A percentile compares a stretch with the other conserved stretches of the same genome.
Evolutionary conservation across 2,329 filamentous ascomycete genomes (phyloP).

Genomic region (Diplodia scrobiculata): DNA sequence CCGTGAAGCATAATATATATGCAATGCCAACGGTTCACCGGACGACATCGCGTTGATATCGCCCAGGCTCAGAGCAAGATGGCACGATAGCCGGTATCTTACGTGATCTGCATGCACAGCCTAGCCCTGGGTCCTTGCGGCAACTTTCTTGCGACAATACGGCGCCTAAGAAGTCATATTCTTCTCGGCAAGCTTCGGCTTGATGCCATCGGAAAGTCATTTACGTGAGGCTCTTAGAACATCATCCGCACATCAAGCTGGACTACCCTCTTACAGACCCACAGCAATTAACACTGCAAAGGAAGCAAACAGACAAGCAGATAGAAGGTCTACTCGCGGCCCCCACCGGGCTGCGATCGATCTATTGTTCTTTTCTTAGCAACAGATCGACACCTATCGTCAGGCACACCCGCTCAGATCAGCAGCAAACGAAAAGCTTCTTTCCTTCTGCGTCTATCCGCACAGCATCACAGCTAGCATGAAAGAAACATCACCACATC

Average conservation of each 20-base stretch:
- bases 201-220: background rate
- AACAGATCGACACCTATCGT: background rate
- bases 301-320: background rate
- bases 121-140: background rate
- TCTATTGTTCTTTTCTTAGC: conserved; percentile 13
- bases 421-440: background rate
- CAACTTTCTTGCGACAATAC: background rate
- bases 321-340: background rate
- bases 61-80: background rate
- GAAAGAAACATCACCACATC: too few relatives aligned
- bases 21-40: background rate
- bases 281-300: background rate
- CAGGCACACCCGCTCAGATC: background rate
- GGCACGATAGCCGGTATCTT: background rate
- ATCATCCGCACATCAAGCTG: background rate
- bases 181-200: background rate
- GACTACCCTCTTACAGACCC: background rate
- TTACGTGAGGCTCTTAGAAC: conserved; percentile 6
- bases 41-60: background rate
- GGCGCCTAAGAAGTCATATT: background rate
- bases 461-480: background rate
- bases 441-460: background rate
- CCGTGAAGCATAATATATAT: conserved; percentile 1
- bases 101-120: conserved; percentile 11
- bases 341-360: background rate